These are phyloP conservation scores for Ceriops decandra DNA, from an alignment of 345 rosid species.

Conservation along the genomic window DNA sequence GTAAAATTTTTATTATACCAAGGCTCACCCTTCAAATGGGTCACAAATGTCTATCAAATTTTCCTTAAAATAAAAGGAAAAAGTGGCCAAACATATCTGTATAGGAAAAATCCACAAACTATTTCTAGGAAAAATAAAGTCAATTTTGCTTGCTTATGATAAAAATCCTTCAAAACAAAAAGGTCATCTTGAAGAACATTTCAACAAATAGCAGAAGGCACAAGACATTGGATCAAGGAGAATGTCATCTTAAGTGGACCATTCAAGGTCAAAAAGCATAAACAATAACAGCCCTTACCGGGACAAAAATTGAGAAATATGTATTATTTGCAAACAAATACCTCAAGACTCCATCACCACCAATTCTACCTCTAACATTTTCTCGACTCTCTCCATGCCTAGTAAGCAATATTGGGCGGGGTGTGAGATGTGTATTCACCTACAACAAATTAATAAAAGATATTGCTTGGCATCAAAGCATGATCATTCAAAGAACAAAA, in stretches of 20 bases:
- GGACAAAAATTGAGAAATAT: not conserved
- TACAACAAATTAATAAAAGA: slow-evolving; percentile 26
- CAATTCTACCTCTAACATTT: slow-evolving; percentile 96
- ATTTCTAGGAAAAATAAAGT: not conserved
- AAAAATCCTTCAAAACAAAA: too few species aligned
- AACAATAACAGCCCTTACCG: too few species aligned
- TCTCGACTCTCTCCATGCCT: slow-evolving; percentile 98
- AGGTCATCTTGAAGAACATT: too few species aligned
- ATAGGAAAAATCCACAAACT: not conserved
- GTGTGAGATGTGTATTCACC: slow-evolving; percentile 99
- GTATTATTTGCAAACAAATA: slow-evolving; percentile 19
- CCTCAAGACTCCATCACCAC: slow-evolving; percentile 90
- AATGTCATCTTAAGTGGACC: too few species aligned
- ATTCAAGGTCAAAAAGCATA: too few species aligned
- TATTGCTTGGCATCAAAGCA: not conserved
- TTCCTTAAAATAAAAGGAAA: not conserved
- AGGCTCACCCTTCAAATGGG: not conserved
- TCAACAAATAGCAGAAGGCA: too few species aligned
- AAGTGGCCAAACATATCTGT: not conserved
- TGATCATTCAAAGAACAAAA: slow-evolving; percentile 10
- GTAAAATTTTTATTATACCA: too few species aligned
- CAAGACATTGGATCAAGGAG: too few species aligned
- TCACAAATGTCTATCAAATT: not conserved
- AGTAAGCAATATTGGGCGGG: slow-evolving; percentile 95
- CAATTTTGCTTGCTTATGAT: too few species aligned